Evolutionary conservation across 371 early-diverging fungal species (phyloP).

Genomic region (Parasitella parasitica): DNA sequence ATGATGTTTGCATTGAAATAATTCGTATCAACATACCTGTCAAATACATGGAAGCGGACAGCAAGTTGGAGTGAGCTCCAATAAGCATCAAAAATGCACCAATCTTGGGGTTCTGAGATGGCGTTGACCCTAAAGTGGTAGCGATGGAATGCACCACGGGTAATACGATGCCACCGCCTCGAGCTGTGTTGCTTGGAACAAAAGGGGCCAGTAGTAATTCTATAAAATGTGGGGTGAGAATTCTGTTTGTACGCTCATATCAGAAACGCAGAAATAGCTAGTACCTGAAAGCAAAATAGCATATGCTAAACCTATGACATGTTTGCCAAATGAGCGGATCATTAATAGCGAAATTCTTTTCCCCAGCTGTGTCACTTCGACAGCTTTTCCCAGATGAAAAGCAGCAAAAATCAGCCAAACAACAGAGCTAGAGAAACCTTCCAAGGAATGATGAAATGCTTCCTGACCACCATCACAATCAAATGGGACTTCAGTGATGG

Average conservation of each 20-base stretch:
- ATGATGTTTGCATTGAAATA: background rate
- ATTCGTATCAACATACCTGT: constrained; percentile 48
- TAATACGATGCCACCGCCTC: constrained; percentile 71
- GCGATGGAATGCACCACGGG: constrained; percentile 70
- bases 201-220: constrained; percentile 68
- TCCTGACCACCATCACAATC: constrained; percentile 57
- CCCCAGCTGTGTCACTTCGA: constrained; percentile 61
- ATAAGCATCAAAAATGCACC: constrained; percentile 57
- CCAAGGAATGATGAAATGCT: constrained; percentile 54
- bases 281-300: constrained; percentile 56
- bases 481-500: constrained; percentile 29
- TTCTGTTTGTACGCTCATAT: background rate
- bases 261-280: background rate
- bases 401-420: constrained; percentile 73
- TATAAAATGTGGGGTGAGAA: constrained; percentile 5
- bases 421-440: constrained; percentile 63
- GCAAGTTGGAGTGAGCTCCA: constrained; percentile 61
- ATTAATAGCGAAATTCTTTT: constrained; percentile 57
- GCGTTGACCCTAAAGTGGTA: constrained; percentile 46
- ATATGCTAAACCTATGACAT: constrained; percentile 60
- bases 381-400: constrained; percentile 70
- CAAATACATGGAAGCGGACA: constrained; percentile 65
- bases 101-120: constrained; percentile 27
- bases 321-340: constrained; percentile 55
- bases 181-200: constrained; percentile 75